Percentiles rank a stretch among this genome's conserved stretches.
Conservation (phyloP, 371 early-diverging fungal genomes). For the Saksenaea vasiformis region DNA sequence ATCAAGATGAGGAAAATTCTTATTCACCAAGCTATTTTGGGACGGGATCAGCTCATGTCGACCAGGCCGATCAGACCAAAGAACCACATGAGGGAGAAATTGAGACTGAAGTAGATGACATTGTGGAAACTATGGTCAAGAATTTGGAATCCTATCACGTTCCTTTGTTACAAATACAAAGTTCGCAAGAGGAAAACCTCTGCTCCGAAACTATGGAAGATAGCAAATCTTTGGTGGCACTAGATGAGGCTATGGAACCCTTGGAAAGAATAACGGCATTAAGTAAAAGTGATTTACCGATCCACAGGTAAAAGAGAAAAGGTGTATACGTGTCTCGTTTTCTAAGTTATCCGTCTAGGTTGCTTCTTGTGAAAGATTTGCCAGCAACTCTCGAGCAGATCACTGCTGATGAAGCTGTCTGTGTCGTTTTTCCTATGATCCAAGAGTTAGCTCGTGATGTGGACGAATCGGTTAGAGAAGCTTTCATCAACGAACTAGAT, state of each 20-base stretch:
- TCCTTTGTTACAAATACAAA: neutral
- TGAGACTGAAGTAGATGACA: slow-evolving; percentile 84
- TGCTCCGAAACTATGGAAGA: slow-evolving; percentile 7
- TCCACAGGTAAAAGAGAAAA: slow-evolving; percentile 45
- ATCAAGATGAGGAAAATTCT: slow-evolving; percentile 3
- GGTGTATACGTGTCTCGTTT: neutral
- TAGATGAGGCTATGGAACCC: slow-evolving; percentile 48
- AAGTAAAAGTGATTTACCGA: slow-evolving; percentile 42
- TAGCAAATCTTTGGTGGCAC: slow-evolving; percentile 6
- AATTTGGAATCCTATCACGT: slow-evolving; percentile 15
- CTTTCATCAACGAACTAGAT: slow-evolving; percentile 53
- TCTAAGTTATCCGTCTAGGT: slow-evolving; percentile 8
- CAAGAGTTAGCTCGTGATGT: slow-evolving; percentile 44
- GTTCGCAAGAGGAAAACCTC: neutral
- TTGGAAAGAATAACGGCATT: slow-evolving; percentile 51
- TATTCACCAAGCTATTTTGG: neutral
- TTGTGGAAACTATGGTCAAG: slow-evolving; percentile 43
- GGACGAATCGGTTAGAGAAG: slow-evolving; percentile 55
- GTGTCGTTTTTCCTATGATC: slow-evolving; percentile 48
- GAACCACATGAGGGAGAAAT: slow-evolving; percentile 64
- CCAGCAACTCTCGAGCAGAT: slow-evolving; percentile 43
- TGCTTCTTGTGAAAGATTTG: slow-evolving; percentile 41
- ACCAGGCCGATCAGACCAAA: neutral
- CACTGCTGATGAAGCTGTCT: slow-evolving; percentile 43
- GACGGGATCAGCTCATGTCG: neutral